Conservation (phyloP, 2,329 filamentous ascomycete genomes). For the Bisporella sp. region DNA sequence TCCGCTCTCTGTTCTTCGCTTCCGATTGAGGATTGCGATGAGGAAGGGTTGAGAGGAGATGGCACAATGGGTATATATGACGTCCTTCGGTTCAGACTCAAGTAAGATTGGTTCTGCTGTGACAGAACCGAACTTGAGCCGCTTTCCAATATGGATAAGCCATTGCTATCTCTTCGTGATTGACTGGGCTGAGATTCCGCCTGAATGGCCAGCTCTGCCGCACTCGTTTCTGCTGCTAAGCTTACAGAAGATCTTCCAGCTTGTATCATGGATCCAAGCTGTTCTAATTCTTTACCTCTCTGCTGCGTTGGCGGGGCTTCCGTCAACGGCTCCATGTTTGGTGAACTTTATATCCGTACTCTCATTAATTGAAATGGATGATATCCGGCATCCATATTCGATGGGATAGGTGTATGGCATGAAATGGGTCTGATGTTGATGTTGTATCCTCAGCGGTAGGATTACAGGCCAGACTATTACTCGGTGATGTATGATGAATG, state of each 20-base stretch:
- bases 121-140: constrained; percentile 5
- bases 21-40: constrained; percentile 7
- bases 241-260: constrained; percentile 5
- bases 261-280: constrained; percentile 6
- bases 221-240: constrained; percentile 2
- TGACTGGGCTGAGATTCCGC: not conserved
- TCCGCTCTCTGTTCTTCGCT: constrained; percentile 9
- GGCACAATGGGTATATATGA: constrained; percentile 24
- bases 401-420: too few species aligned
- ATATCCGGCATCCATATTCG: too few species aligned
- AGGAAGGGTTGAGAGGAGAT: constrained; percentile 25
- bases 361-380: not conserved
- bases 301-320: constrained; percentile 4
- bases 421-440: too few species aligned
- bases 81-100: constrained; percentile 9
- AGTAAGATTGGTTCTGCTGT: constrained; percentile 3
- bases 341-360: not conserved
- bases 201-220: not conserved
- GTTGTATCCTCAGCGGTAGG: too few species aligned
- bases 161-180: not conserved
- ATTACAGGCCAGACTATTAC: too few species aligned
- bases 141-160: not conserved
- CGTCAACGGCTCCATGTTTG: constrained; percentile 7
- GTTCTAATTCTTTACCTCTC: constrained; percentile 1
- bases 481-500: too few species aligned